phyloP scores from a whole-genome alignment of 306 rosid species.

The Lotus japonicus region DNA sequence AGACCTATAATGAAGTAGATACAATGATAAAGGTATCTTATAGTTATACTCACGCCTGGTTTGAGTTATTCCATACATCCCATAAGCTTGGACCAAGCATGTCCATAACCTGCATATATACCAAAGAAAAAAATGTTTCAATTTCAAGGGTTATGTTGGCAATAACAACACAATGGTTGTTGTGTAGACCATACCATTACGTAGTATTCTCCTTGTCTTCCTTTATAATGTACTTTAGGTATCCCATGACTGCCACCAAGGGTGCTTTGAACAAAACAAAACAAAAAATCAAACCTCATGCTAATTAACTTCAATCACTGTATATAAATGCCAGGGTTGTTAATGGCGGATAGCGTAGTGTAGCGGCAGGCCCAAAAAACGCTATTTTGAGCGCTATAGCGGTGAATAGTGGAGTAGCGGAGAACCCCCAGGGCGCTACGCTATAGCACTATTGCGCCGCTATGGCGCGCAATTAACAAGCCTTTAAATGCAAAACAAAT shows the following conservation, averaged over 20 bases:
- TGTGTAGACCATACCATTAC: conserved; percentile 61
- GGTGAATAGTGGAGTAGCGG: too few relatives aligned
- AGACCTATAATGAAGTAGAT: neutral
- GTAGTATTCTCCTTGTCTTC: conserved; percentile 82
- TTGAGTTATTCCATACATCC: conserved; percentile 88
- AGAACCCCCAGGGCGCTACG: too few relatives aligned
- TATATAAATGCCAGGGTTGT: too few relatives aligned
- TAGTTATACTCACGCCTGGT: conserved; percentile 78
- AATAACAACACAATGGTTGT: neutral
- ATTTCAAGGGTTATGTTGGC: neutral
- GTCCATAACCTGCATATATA: conserved; percentile 78
- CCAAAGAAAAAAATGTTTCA: neutral
- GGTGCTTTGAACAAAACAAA: conserved; percentile 42
- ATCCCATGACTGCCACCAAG: conserved; percentile 99
- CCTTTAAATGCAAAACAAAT: neutral
- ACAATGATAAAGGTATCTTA: conserved; percentile 1
- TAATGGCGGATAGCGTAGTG: too few relatives aligned
- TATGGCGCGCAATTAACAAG: too few relatives aligned
- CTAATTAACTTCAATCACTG: neutral
- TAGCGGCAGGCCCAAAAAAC: too few relatives aligned
- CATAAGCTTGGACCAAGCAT: conserved; percentile 96
- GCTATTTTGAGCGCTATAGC: too few relatives aligned
- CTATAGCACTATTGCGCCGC: too few relatives aligned
- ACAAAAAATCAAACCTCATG: neutral
- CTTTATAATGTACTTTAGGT: conserved; percentile 86